A percentile compares a stretch with the other conserved stretches of the same genome.
These are phyloP conservation scores for Trypethelium eluteriae DNA, from an alignment of 495 filamentous ascomycete species.

Conservation along the genomic window DNA sequence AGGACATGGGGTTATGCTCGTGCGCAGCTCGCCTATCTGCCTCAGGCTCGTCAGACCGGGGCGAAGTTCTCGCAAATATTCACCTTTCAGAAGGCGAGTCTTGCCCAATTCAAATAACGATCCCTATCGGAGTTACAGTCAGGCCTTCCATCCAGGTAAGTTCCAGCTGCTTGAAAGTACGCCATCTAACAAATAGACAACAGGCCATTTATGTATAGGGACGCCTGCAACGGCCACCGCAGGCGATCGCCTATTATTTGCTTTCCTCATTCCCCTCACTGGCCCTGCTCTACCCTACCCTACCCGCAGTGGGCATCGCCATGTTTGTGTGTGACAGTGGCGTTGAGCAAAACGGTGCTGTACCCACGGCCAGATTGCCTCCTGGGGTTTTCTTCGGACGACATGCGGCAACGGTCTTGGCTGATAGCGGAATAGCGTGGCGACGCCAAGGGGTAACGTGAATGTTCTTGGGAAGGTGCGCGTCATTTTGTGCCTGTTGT, in stretches of 20 bases:
- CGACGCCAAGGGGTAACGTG: neutral
- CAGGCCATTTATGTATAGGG: neutral
- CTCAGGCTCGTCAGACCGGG: conserved; percentile 8
- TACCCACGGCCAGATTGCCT: neutral
- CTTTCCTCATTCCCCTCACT: no score
- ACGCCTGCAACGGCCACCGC: neutral
- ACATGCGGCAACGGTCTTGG: neutral
- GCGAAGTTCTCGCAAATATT: neutral
- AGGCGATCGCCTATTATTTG: no score
- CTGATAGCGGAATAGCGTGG: neutral
- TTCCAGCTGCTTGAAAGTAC: neutral
- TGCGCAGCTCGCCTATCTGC: conserved; percentile 2
- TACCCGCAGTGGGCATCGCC: no score
- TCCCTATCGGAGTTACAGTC: neutral
- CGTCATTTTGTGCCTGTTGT: neutral
- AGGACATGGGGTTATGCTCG: neutral
- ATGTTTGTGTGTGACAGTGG: neutral
- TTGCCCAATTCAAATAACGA: no score
- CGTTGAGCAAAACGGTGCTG: neutral
- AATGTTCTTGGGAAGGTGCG: neutral
- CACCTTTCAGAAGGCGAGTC: neutral
- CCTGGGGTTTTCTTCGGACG: conserved; percentile 1
- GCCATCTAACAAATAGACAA: neutral
- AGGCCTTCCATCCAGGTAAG: neutral
- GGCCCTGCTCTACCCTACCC: neutral